Evolutionary conservation across 1,284 basidiomycete species (phyloP), one percentile per base, ranked within the genome.

Genomic region (Fistulina hepatica): DNA sequence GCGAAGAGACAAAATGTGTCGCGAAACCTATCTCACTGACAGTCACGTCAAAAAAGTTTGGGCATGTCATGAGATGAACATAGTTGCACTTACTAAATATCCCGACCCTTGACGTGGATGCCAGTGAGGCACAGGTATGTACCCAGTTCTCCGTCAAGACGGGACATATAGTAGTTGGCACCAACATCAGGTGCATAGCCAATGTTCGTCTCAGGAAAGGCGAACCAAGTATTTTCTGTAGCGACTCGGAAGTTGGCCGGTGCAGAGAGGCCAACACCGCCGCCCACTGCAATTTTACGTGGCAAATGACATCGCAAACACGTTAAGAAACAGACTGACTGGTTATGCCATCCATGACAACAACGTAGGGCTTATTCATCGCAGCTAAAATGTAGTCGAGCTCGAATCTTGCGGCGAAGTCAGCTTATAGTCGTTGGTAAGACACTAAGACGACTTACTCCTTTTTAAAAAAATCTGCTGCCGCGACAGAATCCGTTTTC

Each of bases 181-280:
- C 95, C 95, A 34, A 98, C 94, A 59, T 94, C 90, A 21, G 90
- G 91, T 50, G 69, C 80, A 51, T 82, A 85, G 27, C 86, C 91
- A 47, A 94, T 93, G 55, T 86, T 90, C 16, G 88, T 88, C 63
- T 97, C 92, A 23, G 95, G 95, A 94, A 98, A 98, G n/a, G 92
- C 85, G 55, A 93, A 88, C 1, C 73, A 46, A 1, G 94, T 97
- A 31, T 84, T 84, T 58, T 97, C 91, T 3, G 95, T 97, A 3
- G 93, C 93, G 42, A 99, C 73, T 44, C 95, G 74, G 62, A 98
- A 91, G 0, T 81, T 75, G 4, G 92, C 93, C 45, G 86, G 78
- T n/a, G 84, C 76, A 21, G 80, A 73, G 37, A 98, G 73, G 33
- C 95, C 95, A 22, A 89, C 88, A 35, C 95, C 95, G 41, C 95